A percentile compares a stretch with the other conserved stretches of the same genome.
phyloP scores from a whole-genome alignment of 2,329 filamentous ascomycete species.

The Magnaporthiopsis incrustans region DNA sequence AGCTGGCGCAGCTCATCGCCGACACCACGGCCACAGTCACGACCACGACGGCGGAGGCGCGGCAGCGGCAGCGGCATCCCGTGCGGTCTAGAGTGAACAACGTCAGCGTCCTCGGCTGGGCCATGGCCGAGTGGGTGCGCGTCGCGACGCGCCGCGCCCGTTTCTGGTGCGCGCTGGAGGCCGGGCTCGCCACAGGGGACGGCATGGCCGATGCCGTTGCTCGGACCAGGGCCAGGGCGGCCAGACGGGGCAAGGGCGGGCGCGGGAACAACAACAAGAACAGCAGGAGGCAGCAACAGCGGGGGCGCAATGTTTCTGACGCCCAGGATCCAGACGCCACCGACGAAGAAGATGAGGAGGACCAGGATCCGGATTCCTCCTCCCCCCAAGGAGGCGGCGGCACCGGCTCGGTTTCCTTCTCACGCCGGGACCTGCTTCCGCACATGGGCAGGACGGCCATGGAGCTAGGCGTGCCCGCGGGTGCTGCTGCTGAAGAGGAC shows the following conservation, averaged over 20 bases:
- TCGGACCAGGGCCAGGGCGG: conserved; percentile 19
- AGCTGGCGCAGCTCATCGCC: conserved; percentile 46
- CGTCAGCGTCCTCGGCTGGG: conserved; percentile 54
- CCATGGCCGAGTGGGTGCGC: conserved; percentile 60
- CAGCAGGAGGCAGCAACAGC: conserved; percentile 17
- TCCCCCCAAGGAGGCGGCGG: neutral
- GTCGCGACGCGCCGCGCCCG: conserved; percentile 50
- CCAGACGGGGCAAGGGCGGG: conserved; percentile 14
- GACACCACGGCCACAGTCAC: conserved; percentile 25
- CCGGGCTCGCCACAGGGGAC: conserved; percentile 32
- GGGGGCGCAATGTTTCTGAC: conserved; percentile 11
- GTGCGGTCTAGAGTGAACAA: conserved; percentile 52
- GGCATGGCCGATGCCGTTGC: conserved; percentile 21
- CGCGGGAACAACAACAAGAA: conserved; percentile 21
- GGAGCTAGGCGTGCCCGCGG: conserved; percentile 36
- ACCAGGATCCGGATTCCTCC: conserved; percentile 5
- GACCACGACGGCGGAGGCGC: conserved; percentile 22
- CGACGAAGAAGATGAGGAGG: conserved; percentile 17
- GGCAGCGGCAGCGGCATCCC: conserved; percentile 21
- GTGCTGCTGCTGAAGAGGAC: conserved; percentile 17
- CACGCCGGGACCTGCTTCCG: conserved; percentile 37
- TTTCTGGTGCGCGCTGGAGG: conserved; percentile 52
- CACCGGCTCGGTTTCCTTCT: neutral
- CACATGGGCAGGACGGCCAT: conserved; percentile 45
- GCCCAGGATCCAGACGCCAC: conserved; percentile 13